Evolutionary conservation across 495 filamentous ascomycete species (phyloP), one percentile per base, ranked within the genome.

Genomic region (Penicillium taxi): DNA sequence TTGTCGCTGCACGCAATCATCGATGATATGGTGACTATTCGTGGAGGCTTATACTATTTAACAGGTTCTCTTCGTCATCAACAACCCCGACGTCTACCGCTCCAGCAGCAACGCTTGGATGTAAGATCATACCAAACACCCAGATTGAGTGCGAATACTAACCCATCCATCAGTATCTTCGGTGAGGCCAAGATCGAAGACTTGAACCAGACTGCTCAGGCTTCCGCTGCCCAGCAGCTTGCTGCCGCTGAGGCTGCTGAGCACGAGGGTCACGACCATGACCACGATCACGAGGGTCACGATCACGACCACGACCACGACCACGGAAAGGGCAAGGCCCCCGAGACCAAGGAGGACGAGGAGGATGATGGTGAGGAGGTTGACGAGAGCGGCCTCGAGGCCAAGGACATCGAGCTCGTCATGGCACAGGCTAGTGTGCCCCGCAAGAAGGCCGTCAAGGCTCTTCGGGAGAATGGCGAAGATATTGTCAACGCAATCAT

Each of bases 401-500:
- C 83, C 52, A 99, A 99, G 78, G 91, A 99, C 59, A 96, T 99
- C 53, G 93, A 99, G 59, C 73, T 99, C 22, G 91, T 99, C 59
- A 96, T 96, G 88, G 86, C 86, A 44, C 86, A 98, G 72, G 91
- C 91, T 42, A 91, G 72, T 55, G 91, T 99, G 37, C 91, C 84
- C 43, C 73, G 91, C 57, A 96, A 93, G 74, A 96, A 96, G 77
- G 91, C 91, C 38, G 81, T 96, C 72, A 96, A 95, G 69, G 93
- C 93, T 19, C 73, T 99, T 43, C 90, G 91, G 73, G 87, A 96
- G 74, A 96, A 99, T 64, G 87, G 96, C 68, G 94, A 96, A 54
- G 93, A 99, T 64, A 96, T 99, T 70, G 93, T 99, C 67, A 96
- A 96, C 78, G 94, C 90, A 41, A 98, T 98, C 71, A 98, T 98